A percentile compares a stretch with the other conserved stretches of the same genome.
phyloP scores from a whole-genome alignment of 225 moss, liverwort and hornwort genomes.

The Antitrichia curtipendula region DNA sequence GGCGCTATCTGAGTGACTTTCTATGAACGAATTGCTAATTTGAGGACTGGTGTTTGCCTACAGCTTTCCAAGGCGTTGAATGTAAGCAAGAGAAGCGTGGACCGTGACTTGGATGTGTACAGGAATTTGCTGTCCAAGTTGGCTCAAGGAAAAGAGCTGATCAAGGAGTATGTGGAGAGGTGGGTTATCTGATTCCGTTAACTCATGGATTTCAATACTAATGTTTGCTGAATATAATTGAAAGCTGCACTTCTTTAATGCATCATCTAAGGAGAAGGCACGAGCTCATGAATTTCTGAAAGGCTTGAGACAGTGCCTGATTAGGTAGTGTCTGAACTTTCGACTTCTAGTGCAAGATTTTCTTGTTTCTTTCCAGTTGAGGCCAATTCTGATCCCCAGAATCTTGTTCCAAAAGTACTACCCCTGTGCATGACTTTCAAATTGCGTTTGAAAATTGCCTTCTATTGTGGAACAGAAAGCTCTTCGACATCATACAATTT shows the following conservation, averaged over 20 bases:
- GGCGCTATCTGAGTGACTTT: neutral
- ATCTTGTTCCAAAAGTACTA: neutral
- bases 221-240: neutral
- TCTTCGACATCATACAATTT: neutral
- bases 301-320: neutral
- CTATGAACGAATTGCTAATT: neutral
- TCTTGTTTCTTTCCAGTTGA: neutral
- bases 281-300: neutral
- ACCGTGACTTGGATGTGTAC: slow-evolving; percentile 86
- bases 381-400: neutral
- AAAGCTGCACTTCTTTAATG: neutral
- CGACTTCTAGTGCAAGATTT: neutral
- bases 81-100: slow-evolving; percentile 87
- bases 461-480: neutral
- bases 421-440: neutral
- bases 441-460: neutral
- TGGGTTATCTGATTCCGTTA: slow-evolving; percentile 1
- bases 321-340: neutral
- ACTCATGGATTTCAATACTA: neutral
- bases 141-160: slow-evolving; percentile 79
- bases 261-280: neutral
- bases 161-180: slow-evolving; percentile 88
- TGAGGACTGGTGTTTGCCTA: neutral
- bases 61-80: slow-evolving; percentile 84
- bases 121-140: slow-evolving; percentile 88